Evolutionary conservation across 192 early-diverging fungal species (phyloP).

Genomic region (Jimgerdemannia flammicorona): DNA sequence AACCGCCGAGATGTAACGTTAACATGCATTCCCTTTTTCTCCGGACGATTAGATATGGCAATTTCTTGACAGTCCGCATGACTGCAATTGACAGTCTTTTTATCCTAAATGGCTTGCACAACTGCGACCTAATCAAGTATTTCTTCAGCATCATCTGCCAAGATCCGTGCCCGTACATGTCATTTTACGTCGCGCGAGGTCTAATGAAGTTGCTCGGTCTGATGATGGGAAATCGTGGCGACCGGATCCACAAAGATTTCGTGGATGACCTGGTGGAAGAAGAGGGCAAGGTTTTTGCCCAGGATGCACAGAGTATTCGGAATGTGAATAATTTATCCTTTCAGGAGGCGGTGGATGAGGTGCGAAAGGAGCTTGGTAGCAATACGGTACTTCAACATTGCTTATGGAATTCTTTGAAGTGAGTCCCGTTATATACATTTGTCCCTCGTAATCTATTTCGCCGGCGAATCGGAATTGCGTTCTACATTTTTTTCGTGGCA

Average conservation of each 20-base stretch:
- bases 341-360: constrained; percentile 13
- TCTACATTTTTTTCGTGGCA: constrained; percentile 2
- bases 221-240: constrained; percentile 30
- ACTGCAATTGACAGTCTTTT: constrained; percentile 73
- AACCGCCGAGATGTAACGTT: too few species aligned
- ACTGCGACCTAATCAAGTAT: constrained; percentile 43
- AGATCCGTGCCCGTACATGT: constrained; percentile 61
- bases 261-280: constrained; percentile 46
- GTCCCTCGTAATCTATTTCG: constrained; percentile 12
- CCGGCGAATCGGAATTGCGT: neutral
- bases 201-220: constrained; percentile 43
- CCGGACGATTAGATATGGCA: constrained; percentile 47
- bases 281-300: constrained; percentile 31
- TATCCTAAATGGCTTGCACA: constrained; percentile 61
- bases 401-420: constrained; percentile 30
- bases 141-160: constrained; percentile 54
- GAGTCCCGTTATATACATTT: constrained; percentile 3
- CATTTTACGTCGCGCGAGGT: constrained; percentile 50
- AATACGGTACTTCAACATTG: constrained; percentile 18
- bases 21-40: neutral
- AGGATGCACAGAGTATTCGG: constrained; percentile 21
- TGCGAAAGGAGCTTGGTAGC: constrained; percentile 24
- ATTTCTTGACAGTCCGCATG: constrained; percentile 68
- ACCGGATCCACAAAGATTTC: constrained; percentile 7
- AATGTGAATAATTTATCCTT: constrained; percentile 14